Evolutionary conservation across 306 rosid species (phyloP).

Genomic region (Mimosa bimucronata): DNA sequence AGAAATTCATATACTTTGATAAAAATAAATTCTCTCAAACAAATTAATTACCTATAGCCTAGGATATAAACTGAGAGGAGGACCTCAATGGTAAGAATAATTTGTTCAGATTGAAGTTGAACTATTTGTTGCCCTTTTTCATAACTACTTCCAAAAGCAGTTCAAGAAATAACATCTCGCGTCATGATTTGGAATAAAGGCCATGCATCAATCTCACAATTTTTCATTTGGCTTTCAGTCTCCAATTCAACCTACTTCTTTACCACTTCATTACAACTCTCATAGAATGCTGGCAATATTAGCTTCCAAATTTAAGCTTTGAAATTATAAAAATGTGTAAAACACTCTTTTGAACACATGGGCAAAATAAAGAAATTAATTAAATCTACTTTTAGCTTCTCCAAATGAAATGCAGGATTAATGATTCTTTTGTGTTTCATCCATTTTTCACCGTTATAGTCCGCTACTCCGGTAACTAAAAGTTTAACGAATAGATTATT

Average conservation of each 20-base stretch:
- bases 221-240: neutral
- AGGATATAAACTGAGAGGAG: constrained; percentile 16
- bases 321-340: too few relatives aligned
- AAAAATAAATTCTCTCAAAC: too few relatives aligned
- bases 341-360: too few relatives aligned
- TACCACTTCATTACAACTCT: constrained; percentile 30
- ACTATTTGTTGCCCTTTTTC: constrained; percentile 47
- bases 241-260: constrained; percentile 20
- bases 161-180: too few relatives aligned
- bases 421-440: too few relatives aligned
- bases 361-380: too few relatives aligned
- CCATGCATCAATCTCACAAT: constrained; percentile 37
- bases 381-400: constrained; percentile 52
- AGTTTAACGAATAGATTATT: constrained; percentile 13
- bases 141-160: too few relatives aligned
- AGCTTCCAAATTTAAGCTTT: too few relatives aligned
- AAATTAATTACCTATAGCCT: constrained; percentile 34
- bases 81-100: neutral
- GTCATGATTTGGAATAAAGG: constrained; percentile 30
- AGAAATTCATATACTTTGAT: too few relatives aligned
- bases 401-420: neutral
- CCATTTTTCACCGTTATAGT: constrained; percentile 16
- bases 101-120: constrained; percentile 37
- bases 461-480: constrained; percentile 5
- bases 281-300: constrained; percentile 2